Evolutionary conservation across 768 basidiomycete genomes (phyloP).

Genomic region (Asterophora lycoperdoides): DNA sequence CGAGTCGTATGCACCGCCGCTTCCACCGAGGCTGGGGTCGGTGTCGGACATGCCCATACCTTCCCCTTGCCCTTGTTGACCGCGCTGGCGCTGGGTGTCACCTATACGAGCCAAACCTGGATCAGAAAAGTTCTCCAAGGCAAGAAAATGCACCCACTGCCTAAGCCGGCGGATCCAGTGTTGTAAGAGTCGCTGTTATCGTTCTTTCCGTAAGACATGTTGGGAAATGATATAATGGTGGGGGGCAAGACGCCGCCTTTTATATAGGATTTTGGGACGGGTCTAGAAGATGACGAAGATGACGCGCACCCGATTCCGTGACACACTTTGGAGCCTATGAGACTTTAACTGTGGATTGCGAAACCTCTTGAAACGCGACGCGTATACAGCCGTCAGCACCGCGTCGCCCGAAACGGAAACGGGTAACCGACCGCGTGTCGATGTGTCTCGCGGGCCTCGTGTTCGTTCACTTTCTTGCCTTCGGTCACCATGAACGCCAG

Average conservation of each 20-base stretch:
- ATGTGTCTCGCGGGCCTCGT: background rate
- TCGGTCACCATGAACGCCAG: background rate
- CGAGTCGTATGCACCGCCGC: too few species aligned
- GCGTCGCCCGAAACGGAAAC: background rate
- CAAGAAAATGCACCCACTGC: background rate
- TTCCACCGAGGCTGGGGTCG: background rate
- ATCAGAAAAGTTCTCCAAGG: too few species aligned
- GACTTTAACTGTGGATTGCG: background rate
- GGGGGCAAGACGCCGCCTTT: too few species aligned
- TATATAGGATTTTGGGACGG: constrained; percentile 6
- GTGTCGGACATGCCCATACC: background rate
- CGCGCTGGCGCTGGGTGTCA: background rate
- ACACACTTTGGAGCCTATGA: constrained; percentile 4
- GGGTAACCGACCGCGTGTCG: background rate
- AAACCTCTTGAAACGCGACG: background rate
- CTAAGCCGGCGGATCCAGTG: constrained; percentile 8
- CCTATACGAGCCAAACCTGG: background rate
- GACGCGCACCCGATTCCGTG: background rate
- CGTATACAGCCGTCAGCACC: constrained; percentile 9
- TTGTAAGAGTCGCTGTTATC: constrained; percentile 7
- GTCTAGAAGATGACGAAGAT: constrained; percentile 14
- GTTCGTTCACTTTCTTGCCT: too few species aligned
- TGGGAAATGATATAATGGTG: background rate
- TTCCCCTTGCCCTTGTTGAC: constrained; percentile 3
- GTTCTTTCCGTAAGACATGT: constrained; percentile 16